These are phyloP conservation scores for Fusarium haematococcum DNA, from an alignment of 2,329 filamentous ascomycete genomes.

Conservation along the genomic window DNA sequence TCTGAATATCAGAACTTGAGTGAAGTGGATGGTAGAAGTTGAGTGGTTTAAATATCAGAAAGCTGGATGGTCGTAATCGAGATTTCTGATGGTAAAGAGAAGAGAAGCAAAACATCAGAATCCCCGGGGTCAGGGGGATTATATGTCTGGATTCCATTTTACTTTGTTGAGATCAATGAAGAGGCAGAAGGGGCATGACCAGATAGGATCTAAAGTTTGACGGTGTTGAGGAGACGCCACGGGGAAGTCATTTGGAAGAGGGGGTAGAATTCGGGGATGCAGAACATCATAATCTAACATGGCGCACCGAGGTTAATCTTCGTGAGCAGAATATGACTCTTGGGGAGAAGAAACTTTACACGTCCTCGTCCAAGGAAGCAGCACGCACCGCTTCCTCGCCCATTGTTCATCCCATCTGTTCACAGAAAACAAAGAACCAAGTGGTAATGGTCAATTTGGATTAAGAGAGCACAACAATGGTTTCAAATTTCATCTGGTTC, in stretches of 20 bases:
- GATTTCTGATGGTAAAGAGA: neutral
- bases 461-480: neutral
- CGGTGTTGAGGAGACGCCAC: neutral
- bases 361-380: neutral
- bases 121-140: neutral
- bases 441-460: neutral
- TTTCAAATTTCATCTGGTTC: neutral
- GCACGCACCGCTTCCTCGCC: neutral
- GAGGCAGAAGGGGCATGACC: neutral
- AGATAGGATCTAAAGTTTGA: neutral
- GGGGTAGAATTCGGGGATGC: neutral
- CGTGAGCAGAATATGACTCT: neutral
- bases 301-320: neutral
- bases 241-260: neutral
- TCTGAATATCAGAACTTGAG: neutral
- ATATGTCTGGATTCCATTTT: neutral
- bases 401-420: neutral
- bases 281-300: neutral
- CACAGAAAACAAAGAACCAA: neutral
- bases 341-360: neutral
- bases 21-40: neutral
- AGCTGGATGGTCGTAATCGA: neutral
- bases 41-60: neutral
- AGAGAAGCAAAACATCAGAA: neutral
- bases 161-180: neutral